phyloP scores from a whole-genome alignment of 2,329 filamentous ascomycete genomes.

The Diplodia intermedia region DNA sequence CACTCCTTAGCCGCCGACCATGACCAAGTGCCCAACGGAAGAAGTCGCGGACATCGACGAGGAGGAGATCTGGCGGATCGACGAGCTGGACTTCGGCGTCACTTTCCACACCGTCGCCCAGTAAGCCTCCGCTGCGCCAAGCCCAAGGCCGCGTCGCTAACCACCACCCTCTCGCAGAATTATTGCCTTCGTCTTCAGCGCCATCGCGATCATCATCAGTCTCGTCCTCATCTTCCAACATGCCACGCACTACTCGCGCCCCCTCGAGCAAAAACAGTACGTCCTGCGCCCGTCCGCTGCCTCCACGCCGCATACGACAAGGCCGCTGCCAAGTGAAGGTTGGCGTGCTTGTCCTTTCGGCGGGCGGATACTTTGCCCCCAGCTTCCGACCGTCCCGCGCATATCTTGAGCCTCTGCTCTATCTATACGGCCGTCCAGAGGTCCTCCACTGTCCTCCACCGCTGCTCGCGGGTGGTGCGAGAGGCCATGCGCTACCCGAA shows the following conservation, averaged over 20 bases:
- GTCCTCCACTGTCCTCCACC: background rate
- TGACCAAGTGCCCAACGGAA: slow-evolving; percentile 38
- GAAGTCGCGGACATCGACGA: slow-evolving; percentile 48
- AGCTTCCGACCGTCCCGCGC: background rate
- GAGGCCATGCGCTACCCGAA: background rate
- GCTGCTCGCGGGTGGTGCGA: background rate
- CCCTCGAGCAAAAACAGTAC: slow-evolving; percentile 66
- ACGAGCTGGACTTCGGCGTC: slow-evolving; percentile 30
- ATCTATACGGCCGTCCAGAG: background rate
- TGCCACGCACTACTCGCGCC: slow-evolving; percentile 66
- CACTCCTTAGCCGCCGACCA: slow-evolving; percentile 26
- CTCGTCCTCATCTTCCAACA: slow-evolving; percentile 63
- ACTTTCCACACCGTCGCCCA: slow-evolving; percentile 31
- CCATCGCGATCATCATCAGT: slow-evolving; percentile 59
- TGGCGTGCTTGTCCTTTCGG: slow-evolving; percentile 6
- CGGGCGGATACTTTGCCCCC: background rate
- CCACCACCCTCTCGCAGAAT: slow-evolving; percentile 36
- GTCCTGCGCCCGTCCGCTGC: slow-evolving; percentile 37
- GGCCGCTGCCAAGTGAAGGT: slow-evolving; percentile 9
- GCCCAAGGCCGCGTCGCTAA: slow-evolving; percentile 4
- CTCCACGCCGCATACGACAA: background rate
- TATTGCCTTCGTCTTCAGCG: slow-evolving; percentile 60
- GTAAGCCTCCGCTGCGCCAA: slow-evolving; percentile 27
- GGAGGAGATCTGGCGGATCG: slow-evolving; percentile 32
- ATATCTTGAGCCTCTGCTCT: background rate